These are phyloP conservation scores for Butyriboletus appendiculatus DNA, from an alignment of 1,284 basidiomycete species.

Conservation along the genomic window DNA sequence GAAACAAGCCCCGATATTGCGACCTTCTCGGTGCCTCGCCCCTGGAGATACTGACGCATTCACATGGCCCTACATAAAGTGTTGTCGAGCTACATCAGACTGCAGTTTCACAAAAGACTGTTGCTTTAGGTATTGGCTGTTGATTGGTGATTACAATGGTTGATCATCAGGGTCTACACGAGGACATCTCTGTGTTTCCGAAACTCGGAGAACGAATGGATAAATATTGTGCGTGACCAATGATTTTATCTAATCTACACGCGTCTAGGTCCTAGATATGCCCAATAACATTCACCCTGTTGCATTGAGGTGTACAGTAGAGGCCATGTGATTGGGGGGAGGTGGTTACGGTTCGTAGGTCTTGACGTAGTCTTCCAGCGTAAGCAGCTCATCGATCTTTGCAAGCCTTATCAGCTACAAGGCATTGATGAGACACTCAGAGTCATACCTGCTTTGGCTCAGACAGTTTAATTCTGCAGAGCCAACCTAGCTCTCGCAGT, in stretches of 20 bases:
- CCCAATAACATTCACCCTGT: background rate
- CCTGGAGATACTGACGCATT: too few relatives aligned
- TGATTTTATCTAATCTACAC: conserved; percentile 13
- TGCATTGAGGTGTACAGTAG: conserved; percentile 1
- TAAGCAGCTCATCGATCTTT: conserved; percentile 76
- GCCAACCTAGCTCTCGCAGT: conserved; percentile 69
- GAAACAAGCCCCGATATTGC: too few relatives aligned
- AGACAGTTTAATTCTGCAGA: conserved; percentile 90
- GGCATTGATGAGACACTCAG: conserved; percentile 37
- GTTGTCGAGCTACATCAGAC: too few relatives aligned
- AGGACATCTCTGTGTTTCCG: too few relatives aligned
- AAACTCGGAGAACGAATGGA: background rate
- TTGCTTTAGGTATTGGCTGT: background rate
- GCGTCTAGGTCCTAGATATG: conserved; percentile 3
- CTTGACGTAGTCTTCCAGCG: conserved; percentile 77
- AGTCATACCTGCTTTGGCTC: conserved; percentile 68
- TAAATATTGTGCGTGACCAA: background rate
- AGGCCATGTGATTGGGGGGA: conserved; percentile 12
- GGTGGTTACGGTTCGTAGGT: conserved; percentile 54
- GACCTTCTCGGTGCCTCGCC: too few relatives aligned
- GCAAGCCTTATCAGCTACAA: background rate
- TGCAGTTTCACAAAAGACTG: too few relatives aligned
- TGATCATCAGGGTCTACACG: background rate
- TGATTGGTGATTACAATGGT: background rate
- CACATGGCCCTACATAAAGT: too few relatives aligned